Conservation (phyloP, 2,329 filamentous ascomycete genomes). For the Trichoderma sp. region DNA sequence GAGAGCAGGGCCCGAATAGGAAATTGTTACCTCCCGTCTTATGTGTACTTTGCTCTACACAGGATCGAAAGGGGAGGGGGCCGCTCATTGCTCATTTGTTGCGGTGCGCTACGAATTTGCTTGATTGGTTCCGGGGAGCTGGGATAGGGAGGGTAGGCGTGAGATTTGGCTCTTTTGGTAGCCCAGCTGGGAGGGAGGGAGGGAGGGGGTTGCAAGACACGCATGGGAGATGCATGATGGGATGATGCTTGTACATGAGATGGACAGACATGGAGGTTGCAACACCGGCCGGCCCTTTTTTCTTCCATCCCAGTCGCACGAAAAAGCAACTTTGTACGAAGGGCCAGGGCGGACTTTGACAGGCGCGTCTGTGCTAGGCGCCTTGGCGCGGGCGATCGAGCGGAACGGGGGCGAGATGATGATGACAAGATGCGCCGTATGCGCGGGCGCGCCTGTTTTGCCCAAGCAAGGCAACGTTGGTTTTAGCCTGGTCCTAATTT, state of each 20-base stretch:
- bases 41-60: background rate
- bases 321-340: background rate
- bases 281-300: background rate
- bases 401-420: constrained; percentile 3
- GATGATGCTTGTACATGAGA: background rate
- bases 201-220: background rate
- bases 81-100: background rate
- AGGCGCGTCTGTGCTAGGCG: constrained; percentile 15
- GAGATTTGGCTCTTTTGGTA: background rate
- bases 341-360: background rate
- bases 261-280: background rate
- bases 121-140: constrained; percentile 12
- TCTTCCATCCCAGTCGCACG: background rate
- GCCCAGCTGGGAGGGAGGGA: background rate
- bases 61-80: background rate
- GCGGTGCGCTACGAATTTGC: background rate
- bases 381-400: constrained; percentile 17
- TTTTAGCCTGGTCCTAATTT: background rate
- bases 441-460: constrained; percentile 4
- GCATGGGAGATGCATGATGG: constrained; percentile 9
- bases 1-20: background rate
- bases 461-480: background rate
- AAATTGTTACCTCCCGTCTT: background rate
- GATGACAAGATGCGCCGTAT: background rate
- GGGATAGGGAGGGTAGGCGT: constrained; percentile 13